These are phyloP conservation scores for Hypocreales sp. DNA, from an alignment of 2,329 filamentous ascomycete genomes.

Conservation along the genomic window DNA sequence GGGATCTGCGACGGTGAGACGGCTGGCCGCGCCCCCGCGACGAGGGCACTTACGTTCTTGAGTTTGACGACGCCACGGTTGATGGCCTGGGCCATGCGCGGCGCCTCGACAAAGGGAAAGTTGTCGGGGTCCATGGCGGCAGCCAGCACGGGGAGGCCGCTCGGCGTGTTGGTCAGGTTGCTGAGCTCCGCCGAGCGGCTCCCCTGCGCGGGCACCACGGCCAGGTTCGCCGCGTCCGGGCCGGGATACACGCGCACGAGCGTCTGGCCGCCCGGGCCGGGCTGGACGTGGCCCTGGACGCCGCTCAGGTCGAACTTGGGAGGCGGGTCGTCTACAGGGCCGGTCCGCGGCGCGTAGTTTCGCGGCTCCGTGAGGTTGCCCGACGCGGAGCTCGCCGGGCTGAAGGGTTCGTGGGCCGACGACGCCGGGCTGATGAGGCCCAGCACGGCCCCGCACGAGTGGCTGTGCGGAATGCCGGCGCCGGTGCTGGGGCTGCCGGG, in stretches of 20 bases:
- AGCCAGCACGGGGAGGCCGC: conserved; percentile 17
- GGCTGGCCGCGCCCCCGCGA: background rate
- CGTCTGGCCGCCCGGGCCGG: background rate
- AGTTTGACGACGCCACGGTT: conserved; percentile 31
- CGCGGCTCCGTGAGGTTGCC: conserved; percentile 22
- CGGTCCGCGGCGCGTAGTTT: conserved; percentile 23
- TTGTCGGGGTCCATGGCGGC: conserved; percentile 20
- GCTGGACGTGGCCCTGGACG: background rate
- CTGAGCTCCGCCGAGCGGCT: conserved; percentile 22
- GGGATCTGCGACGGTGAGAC: conserved; percentile 32
- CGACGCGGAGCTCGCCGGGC: conserved; percentile 3
- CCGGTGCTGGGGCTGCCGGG: too few species aligned
- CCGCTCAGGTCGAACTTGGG: conserved; percentile 19
- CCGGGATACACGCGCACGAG: background rate
- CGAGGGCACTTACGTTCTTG: conserved; percentile 26
- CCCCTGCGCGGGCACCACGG: background rate
- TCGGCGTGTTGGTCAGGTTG: conserved; percentile 16
- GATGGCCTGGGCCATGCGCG: conserved; percentile 11
- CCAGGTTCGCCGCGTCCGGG: background rate
- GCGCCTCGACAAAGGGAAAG: conserved; percentile 31
- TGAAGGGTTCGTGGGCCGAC: conserved; percentile 3
- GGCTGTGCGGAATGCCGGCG: conserved; percentile 5
- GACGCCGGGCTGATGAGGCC: conserved; percentile 2
- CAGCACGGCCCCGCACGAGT: conserved; percentile 4
- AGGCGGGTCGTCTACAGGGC: conserved; percentile 18